phyloP scores from a whole-genome alignment of 1,284 basidiomycete species.

The Marasmius tenuissimus region DNA sequence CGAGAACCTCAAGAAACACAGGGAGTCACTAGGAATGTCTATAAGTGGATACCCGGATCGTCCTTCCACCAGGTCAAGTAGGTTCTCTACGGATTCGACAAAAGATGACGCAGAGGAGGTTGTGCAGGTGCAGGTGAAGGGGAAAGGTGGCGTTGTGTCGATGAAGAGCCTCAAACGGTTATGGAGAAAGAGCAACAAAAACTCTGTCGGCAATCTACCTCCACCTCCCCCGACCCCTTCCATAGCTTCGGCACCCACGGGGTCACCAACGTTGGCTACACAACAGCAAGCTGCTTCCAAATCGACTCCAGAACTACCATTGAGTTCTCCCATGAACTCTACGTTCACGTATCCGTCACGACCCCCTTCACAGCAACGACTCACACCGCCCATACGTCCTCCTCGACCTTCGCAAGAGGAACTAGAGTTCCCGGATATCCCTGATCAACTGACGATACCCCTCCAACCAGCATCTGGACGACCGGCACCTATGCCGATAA shows the following conservation, averaged over 20 bases:
- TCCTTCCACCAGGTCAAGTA: conserved; percentile 45
- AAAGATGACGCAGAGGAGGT: conserved; percentile 33
- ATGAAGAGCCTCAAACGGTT: conserved; percentile 71
- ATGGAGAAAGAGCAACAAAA: conserved; percentile 72
- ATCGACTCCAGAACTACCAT: background rate
- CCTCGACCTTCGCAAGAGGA: conserved; percentile 40
- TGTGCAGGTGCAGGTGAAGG: conserved; percentile 2
- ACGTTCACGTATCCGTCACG: background rate
- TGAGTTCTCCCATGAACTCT: background rate
- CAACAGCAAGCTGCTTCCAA: conserved; percentile 6
- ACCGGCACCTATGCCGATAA: conserved; percentile 15
- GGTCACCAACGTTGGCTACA: conserved; percentile 7
- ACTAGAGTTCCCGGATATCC: conserved; percentile 36
- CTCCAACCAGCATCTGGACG: conserved; percentile 12
- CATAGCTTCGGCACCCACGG: conserved; percentile 13
- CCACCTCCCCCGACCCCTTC: conserved; percentile 27
- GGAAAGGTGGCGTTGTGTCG: background rate
- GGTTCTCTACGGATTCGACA: conserved; percentile 73
- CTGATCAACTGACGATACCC: conserved; percentile 15
- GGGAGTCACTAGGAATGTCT: conserved; percentile 8
- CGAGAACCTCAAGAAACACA: conserved; percentile 15
- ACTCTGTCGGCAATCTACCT: conserved; percentile 29
- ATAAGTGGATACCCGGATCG: conserved; percentile 18
- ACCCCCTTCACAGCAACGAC: background rate
- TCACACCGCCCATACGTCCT: conserved; percentile 28